Conservation (phyloP, 768 basidiomycete species). For the Lactarius psammicola region DNA sequence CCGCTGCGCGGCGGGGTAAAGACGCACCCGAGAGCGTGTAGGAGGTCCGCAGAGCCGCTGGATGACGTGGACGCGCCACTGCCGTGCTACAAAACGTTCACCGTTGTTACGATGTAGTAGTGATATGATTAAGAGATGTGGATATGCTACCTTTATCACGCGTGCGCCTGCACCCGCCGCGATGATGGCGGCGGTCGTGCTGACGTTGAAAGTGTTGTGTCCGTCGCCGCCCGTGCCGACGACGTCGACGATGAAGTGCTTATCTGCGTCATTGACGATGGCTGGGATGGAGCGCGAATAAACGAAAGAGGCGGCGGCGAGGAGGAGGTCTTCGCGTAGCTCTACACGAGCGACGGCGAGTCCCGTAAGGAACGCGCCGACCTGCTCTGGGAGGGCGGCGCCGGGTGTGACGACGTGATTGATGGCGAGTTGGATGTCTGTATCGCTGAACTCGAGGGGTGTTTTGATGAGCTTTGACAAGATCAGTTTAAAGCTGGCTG, state of each 20-base stretch:
- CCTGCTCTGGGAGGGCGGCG: conserved; percentile 64
- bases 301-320: conserved; percentile 74
- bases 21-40: conserved; percentile 77
- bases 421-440: conserved; percentile 72
- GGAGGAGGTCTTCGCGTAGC: conserved; percentile 68
- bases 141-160: conserved; percentile 70
- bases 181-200: conserved; percentile 89
- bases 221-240: conserved; percentile 96
- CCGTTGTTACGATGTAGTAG: not conserved
- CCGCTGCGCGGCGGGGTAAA: conserved; percentile 65
- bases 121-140: conserved; percentile 26
- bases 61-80: conserved; percentile 88
- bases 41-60: conserved; percentile 91
- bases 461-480: conserved; percentile 76
- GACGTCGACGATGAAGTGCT: conserved; percentile 73
- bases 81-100: conserved; percentile 63
- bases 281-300: conserved; percentile 65
- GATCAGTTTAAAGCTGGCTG: conserved; percentile 70
- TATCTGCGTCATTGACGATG: conserved; percentile 52
- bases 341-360: conserved; percentile 80
- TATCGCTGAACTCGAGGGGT: conserved; percentile 76
- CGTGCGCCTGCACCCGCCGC: conserved; percentile 93
- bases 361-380: conserved; percentile 88
- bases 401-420: conserved; percentile 70
- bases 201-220: conserved; percentile 94